phyloP scores from a whole-genome alignment of 2,329 filamentous ascomycete species.

The Claviceps humidiphila region DNA sequence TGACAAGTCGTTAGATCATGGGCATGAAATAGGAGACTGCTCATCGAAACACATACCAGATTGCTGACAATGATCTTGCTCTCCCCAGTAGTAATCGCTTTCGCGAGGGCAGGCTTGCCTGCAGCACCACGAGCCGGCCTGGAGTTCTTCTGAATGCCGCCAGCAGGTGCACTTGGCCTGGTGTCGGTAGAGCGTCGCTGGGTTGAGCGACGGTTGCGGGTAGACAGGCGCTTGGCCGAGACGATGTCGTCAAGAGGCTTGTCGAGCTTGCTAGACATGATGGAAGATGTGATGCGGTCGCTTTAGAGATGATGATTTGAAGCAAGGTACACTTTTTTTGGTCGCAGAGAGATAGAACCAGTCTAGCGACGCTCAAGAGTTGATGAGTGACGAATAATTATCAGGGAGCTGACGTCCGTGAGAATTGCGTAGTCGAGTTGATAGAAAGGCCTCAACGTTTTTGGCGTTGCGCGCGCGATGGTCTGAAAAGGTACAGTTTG shows the following conservation, averaged over 20 bases:
- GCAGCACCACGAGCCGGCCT: conserved; percentile 45
- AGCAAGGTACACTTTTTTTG: neutral
- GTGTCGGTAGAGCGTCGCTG: conserved; percentile 38
- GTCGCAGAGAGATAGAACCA: too few species aligned
- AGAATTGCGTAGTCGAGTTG: neutral
- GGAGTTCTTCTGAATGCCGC: conserved; percentile 71
- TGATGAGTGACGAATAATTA: neutral
- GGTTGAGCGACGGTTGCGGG: conserved; percentile 34
- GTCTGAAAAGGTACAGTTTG: conserved; percentile 1
- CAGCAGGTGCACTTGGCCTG: conserved; percentile 56
- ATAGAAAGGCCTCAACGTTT: neutral
- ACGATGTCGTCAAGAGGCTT: conserved; percentile 96
- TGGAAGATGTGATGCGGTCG: conserved; percentile 22
- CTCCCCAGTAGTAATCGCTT: conserved; percentile 51
- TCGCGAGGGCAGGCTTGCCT: conserved; percentile 50
- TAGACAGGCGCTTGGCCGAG: conserved; percentile 55
- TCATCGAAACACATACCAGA: conserved; percentile 52
- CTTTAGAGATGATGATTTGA: neutral
- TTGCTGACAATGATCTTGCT: conserved; percentile 99
- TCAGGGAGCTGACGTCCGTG: neutral
- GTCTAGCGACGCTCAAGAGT: neutral
- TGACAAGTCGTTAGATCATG: neutral
- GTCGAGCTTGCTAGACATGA: conserved; percentile 90
- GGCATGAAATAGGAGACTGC: neutral
- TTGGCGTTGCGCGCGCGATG: neutral